Conservation (phyloP, 768 basidiomycete species). For the Boletus reticuloceps region DNA sequence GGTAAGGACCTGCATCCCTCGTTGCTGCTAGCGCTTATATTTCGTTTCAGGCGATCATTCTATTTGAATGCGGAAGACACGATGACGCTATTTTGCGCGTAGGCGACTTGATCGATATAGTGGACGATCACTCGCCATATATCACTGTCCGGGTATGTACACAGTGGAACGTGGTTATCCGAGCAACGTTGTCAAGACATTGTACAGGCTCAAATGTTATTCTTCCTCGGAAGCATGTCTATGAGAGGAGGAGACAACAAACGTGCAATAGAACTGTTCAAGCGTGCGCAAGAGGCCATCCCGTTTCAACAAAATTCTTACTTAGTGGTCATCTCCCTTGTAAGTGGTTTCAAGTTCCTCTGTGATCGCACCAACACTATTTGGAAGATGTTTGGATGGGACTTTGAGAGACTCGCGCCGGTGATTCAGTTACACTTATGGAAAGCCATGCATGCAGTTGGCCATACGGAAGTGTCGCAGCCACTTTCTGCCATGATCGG, state of each 20-base stretch:
- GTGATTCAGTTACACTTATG: not conserved
- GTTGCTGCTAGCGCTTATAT: not conserved
- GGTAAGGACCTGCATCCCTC: not conserved
- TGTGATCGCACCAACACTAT: not conserved
- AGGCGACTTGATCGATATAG: too few species aligned
- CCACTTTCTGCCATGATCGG: too few species aligned
- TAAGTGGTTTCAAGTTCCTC: not conserved
- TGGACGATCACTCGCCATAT: too few species aligned
- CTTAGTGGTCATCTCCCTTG: not conserved
- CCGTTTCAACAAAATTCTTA: not conserved
- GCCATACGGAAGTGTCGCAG: not conserved
- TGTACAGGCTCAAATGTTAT: not conserved
- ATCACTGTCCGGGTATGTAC: too few species aligned
- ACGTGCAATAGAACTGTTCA: not conserved
- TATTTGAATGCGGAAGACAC: not conserved
- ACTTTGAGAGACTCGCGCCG: conserved; percentile 6
- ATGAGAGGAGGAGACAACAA: not conserved
- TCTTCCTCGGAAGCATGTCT: not conserved
- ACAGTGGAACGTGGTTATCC: not conserved
- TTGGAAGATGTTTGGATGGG: conserved; percentile 13
- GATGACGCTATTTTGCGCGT: too few species aligned
- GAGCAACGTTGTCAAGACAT: too few species aligned
- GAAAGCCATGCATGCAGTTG: not conserved
- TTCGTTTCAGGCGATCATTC: not conserved
- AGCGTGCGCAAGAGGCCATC: not conserved